Percentiles rank a stretch among this genome's conserved stretches.
Evolutionary conservation across 108 stramenopile species (phyloP).

Genomic region (Nannochloropsis granulata): DNA sequence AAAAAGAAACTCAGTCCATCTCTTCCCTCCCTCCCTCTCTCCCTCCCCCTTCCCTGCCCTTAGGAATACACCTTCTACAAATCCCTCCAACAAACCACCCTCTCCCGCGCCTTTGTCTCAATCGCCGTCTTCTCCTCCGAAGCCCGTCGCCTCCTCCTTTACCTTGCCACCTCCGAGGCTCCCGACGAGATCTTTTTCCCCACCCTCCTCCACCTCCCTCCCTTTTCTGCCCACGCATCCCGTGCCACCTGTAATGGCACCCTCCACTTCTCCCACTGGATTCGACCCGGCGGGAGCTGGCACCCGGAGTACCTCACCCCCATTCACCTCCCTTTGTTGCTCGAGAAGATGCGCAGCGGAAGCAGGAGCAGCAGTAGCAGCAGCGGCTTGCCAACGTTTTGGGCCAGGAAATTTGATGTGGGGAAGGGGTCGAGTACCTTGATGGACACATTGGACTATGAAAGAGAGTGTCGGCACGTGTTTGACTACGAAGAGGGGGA

Average conservation of each 20-base stretch:
- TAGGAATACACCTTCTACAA: conserved; percentile 21
- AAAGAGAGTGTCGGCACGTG: neutral
- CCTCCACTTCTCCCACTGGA: conserved; percentile 31
- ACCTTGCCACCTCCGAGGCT: conserved; percentile 18
- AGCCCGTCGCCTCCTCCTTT: conserved; percentile 18
- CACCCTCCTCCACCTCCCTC: conserved; percentile 16
- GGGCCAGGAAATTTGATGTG: neutral
- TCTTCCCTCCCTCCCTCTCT: neutral
- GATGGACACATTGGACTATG: neutral
- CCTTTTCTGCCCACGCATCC: neutral
- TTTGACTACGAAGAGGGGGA: neutral
- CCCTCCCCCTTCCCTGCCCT: neutral
- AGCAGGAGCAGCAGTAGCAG: neutral
- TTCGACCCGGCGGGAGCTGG: conserved; percentile 26
- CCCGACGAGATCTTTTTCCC: conserved; percentile 33
- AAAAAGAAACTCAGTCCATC: neutral
- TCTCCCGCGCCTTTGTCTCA: conserved; percentile 6
- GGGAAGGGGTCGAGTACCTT: neutral
- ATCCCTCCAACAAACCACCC: conserved; percentile 23
- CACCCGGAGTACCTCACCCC: conserved; percentile 34
- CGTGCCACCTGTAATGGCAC: conserved; percentile 25
- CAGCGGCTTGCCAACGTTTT: neutral
- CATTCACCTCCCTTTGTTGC: conserved; percentile 15
- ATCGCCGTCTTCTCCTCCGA: conserved; percentile 4
- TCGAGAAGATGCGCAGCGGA: neutral